Conservation (phyloP, 2,329 filamentous ascomycete genomes). For the Trematosphaeria pertusa region DNA sequence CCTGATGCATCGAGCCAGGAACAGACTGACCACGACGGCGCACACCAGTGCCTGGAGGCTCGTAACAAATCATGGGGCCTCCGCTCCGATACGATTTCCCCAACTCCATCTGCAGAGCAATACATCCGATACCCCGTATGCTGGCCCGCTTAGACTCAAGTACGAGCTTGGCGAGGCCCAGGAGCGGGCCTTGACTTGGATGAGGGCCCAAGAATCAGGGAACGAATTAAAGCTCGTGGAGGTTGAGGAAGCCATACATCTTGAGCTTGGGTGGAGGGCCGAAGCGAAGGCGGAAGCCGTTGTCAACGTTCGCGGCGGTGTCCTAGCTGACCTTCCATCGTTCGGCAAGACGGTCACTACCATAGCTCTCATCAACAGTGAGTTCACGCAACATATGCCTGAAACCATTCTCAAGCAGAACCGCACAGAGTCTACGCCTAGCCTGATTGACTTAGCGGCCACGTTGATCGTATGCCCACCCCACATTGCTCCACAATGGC, state of each 20-base stretch:
- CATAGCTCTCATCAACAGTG: conserved; percentile 62
- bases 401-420: conserved; percentile 24
- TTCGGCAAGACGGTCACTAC: conserved; percentile 72
- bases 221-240: conserved; percentile 51
- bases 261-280: conserved; percentile 62
- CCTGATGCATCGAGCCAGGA: conserved; percentile 53
- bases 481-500: conserved; percentile 66
- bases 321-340: conserved; percentile 69
- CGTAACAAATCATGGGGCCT: conserved; percentile 52
- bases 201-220: conserved; percentile 60
- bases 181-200: conserved; percentile 64
- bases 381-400: conserved; percentile 37
- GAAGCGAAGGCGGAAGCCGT: conserved; percentile 59
- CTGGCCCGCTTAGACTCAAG: conserved; percentile 44
- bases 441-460: conserved; percentile 57
- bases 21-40: conserved; percentile 34
- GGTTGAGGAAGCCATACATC: conserved; percentile 62
- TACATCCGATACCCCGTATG: conserved; percentile 24
- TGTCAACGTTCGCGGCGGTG: conserved; percentile 61
- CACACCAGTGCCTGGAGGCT: conserved; percentile 54
- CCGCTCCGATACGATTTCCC: conserved; percentile 41
- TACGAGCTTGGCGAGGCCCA: conserved; percentile 60
- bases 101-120: conserved; percentile 56
- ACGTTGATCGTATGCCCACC: conserved; percentile 67
- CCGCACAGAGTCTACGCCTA: conserved; percentile 14